These are phyloP conservation scores for Hypsizygus marmoreus DNA, from an alignment of 768 basidiomycete species.

Conservation along the genomic window DNA sequence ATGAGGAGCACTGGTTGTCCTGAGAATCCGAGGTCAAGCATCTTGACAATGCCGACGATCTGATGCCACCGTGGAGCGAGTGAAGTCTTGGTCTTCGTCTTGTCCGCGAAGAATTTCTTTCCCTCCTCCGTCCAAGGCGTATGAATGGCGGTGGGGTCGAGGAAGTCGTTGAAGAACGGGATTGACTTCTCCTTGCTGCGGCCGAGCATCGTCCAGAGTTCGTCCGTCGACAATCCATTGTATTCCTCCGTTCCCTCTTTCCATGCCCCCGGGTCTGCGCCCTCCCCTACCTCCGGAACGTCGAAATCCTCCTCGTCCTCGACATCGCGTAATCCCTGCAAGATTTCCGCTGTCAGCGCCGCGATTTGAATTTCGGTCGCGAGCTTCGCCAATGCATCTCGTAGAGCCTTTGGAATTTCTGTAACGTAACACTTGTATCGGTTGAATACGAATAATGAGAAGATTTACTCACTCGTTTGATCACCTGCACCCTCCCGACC, in stretches of 20 bases:
- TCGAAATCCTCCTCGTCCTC: too few relatives aligned
- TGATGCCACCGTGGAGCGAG: constrained; percentile 2
- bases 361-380: too few relatives aligned
- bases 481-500: too few relatives aligned
- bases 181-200: background rate
- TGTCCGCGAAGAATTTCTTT: background rate
- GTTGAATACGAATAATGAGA: too few relatives aligned
- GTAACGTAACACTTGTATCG: too few relatives aligned
- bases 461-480: too few relatives aligned
- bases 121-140: background rate
- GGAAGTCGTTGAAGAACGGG: background rate
- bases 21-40: background rate
- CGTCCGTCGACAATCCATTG: background rate
- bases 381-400: too few relatives aligned
- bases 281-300: too few relatives aligned
- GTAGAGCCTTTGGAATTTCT: too few relatives aligned
- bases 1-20: background rate
- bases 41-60: background rate
- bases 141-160: background rate
- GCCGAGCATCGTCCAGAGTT: background rate
- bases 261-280: background rate
- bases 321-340: too few relatives aligned
- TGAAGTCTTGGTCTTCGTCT: background rate
- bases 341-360: too few relatives aligned
- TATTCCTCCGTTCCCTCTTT: background rate